phyloP scores from a whole-genome alignment of 1,284 basidiomycete species.

The Malassezia yamatoensis region DNA sequence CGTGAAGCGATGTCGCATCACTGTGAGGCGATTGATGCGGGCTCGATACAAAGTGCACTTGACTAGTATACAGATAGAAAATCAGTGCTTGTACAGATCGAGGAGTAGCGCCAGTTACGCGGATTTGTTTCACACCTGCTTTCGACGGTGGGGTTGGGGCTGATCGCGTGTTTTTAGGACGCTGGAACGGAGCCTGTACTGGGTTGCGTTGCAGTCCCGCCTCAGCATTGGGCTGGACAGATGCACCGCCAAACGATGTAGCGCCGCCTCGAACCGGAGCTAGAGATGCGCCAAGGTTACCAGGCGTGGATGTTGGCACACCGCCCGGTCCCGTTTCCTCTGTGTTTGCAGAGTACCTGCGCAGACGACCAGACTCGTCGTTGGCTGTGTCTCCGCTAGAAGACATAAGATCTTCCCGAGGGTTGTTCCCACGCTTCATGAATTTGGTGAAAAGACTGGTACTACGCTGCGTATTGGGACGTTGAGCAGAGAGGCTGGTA shows the following conservation, averaged over 20 bases:
- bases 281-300: neutral
- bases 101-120: constrained; percentile 23
- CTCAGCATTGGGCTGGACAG: neutral
- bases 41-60: constrained; percentile 22
- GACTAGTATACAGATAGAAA: constrained; percentile 35
- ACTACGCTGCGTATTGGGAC: neutral
- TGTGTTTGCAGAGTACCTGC: constrained; percentile 4
- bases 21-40: constrained; percentile 17
- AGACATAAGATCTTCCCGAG: neutral
- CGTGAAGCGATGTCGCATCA: constrained; percentile 13
- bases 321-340: neutral
- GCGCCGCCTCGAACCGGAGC: neutral
- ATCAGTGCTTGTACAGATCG: constrained; percentile 30
- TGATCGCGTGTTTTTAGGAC: neutral
- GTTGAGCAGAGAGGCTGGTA: neutral
- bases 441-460: neutral
- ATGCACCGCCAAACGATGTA: neutral
- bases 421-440: constrained; percentile 6
- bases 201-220: neutral
- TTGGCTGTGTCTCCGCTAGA: neutral
- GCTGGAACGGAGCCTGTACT: neutral
- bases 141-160: neutral
- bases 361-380: constrained; percentile 5
- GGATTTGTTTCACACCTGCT: constrained; percentile 11
- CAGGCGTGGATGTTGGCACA: neutral